A percentile compares a stretch with the other conserved stretches of the same genome.
Conservation (phyloP, 2,329 filamentous ascomycete genomes). For the Trichoderma sp. region DNA sequence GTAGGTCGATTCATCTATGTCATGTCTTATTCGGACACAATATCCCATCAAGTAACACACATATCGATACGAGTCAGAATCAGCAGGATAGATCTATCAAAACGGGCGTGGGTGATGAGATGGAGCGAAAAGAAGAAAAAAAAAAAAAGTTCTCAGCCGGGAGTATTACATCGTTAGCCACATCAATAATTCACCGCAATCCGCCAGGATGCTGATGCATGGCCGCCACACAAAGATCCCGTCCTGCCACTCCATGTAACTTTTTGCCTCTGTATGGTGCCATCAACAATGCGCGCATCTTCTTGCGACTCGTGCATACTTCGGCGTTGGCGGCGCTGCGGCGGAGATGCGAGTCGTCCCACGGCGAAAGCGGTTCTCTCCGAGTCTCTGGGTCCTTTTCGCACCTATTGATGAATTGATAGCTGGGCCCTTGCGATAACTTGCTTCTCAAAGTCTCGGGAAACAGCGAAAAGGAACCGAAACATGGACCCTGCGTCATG, state of each 20-base stretch:
- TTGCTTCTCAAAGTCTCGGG: too few relatives aligned
- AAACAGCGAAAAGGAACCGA: background rate
- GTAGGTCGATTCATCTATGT: slow-evolving; percentile 10
- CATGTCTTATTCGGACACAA: too few relatives aligned
- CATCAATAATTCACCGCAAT: background rate
- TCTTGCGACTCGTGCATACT: slow-evolving; percentile 8
- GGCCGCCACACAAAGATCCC: slow-evolving; percentile 2
- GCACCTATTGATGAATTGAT: too few relatives aligned
- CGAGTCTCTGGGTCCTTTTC: background rate
- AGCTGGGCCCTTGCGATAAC: background rate
- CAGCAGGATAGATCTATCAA: slow-evolving; percentile 4
- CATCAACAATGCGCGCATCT: slow-evolving; percentile 15
- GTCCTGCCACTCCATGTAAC: background rate
- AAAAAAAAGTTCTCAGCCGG: background rate
- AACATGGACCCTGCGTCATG: slow-evolving; percentile 19
- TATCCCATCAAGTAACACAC: too few relatives aligned
- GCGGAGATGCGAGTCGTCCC: slow-evolving; percentile 14
- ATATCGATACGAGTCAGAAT: background rate
- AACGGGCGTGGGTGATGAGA: background rate
- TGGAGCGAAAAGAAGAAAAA: background rate
- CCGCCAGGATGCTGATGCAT: slow-evolving; percentile 8
- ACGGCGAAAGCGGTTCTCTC: slow-evolving; percentile 14
- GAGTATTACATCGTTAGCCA: background rate
- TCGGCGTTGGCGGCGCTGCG: slow-evolving; percentile 22
- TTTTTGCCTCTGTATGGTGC: background rate